These are phyloP conservation scores for Rosa rugosa DNA, from an alignment of 306 rosid species.

Conservation along the genomic window DNA sequence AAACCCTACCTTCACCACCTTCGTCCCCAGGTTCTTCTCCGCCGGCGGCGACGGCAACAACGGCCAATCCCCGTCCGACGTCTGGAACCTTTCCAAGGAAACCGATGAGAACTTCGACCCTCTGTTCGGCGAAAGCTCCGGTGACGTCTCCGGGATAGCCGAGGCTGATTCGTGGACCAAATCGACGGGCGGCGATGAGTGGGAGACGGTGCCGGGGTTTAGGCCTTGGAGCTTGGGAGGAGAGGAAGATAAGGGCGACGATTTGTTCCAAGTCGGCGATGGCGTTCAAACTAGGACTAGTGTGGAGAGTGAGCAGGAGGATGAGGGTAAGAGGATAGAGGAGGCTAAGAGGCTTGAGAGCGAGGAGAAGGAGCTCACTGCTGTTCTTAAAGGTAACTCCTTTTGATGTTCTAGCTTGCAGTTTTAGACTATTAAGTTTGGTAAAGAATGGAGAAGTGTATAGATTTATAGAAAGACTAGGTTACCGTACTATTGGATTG, in stretches of 20 bases:
- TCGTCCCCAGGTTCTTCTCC: constrained; percentile 50
- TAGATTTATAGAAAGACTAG: not conserved
- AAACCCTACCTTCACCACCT: constrained; percentile 17
- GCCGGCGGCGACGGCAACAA: constrained; percentile 38
- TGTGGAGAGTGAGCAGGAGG: not conserved
- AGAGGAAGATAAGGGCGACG: constrained; percentile 46
- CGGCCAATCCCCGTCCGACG: constrained; percentile 26
- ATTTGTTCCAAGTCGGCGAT: constrained; percentile 45
- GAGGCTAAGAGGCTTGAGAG: constrained; percentile 48
- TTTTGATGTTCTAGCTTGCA: not conserved
- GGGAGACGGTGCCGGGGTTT: constrained; percentile 30
- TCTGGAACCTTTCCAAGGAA: constrained; percentile 51
- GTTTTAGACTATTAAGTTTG: not conserved
- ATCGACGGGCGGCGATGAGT: constrained; percentile 42
- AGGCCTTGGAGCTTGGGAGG: constrained; percentile 61
- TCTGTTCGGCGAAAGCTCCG: constrained; percentile 39
- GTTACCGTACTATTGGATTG: not conserved
- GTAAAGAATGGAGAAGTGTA: not conserved
- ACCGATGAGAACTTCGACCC: constrained; percentile 43
- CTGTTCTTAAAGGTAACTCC: constrained; percentile 55
- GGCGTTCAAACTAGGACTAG: not conserved
- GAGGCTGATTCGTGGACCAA: constrained; percentile 37
- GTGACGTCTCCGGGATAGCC: constrained; percentile 23
- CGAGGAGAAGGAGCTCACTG: constrained; percentile 66
- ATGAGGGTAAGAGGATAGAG: constrained; percentile 34